Evolutionary conservation across 768 basidiomycete genomes (phyloP).

Genomic region (Harrya chromipes): DNA sequence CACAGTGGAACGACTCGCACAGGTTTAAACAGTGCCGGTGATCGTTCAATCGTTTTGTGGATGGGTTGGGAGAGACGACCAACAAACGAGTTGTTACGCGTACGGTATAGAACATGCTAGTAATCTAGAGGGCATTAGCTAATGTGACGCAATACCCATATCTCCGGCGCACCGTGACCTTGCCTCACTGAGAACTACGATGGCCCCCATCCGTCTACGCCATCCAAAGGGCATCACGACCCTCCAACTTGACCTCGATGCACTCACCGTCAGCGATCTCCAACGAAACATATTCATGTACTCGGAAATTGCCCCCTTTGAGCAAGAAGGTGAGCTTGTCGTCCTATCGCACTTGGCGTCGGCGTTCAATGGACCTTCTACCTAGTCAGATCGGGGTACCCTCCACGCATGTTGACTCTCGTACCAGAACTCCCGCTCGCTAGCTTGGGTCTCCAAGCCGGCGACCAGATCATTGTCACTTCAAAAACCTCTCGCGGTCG

Average conservation of each 20-base stretch:
- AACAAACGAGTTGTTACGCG: too few species aligned
- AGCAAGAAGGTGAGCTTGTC: constrained; percentile 67
- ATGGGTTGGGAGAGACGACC: too few species aligned
- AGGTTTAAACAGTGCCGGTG: too few species aligned
- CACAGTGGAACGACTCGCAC: too few species aligned
- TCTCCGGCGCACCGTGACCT: not conserved
- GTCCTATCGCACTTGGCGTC: not conserved
- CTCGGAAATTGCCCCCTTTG: constrained; percentile 69
- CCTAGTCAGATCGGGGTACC: constrained; percentile 81
- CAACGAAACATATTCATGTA: constrained; percentile 64
- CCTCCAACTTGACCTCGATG: constrained; percentile 62
- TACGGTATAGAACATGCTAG: too few species aligned
- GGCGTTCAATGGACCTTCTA: not conserved
- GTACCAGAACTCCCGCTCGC: constrained; percentile 72
- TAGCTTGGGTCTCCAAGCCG: constrained; percentile 69
- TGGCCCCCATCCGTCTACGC: constrained; percentile 76
- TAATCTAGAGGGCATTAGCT: constrained; percentile 1
- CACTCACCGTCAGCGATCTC: constrained; percentile 69
- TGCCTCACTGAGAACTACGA: constrained; percentile 23
- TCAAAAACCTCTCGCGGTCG: constrained; percentile 30
- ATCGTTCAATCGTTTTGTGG: too few species aligned
- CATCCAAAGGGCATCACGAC: constrained; percentile 84
- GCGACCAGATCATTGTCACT: constrained; percentile 87
- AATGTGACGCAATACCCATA: constrained; percentile 12
- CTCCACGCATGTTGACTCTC: constrained; percentile 68